Evolutionary conservation across 257 asterid species (phyloP).

Genomic region (Solanum habrochaites): DNA sequence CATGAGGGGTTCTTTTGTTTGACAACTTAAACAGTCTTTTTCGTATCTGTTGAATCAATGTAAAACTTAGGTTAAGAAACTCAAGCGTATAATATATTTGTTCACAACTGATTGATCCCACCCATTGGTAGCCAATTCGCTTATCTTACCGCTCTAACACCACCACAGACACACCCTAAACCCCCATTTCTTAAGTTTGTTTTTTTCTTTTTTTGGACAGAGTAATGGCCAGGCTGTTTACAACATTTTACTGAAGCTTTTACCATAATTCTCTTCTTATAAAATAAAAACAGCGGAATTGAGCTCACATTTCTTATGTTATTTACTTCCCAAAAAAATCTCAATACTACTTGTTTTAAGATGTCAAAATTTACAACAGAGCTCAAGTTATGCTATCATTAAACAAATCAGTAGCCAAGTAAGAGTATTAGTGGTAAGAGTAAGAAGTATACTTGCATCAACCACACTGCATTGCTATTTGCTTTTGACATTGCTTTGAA

Average conservation of each 20-base stretch:
- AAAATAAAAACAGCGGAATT: neutral
- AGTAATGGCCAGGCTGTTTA: neutral
- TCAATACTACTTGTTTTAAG: neutral
- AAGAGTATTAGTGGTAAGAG: neutral
- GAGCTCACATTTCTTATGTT: neutral
- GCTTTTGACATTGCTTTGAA: conserved; percentile 79
- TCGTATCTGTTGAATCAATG: neutral
- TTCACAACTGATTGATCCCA: neutral
- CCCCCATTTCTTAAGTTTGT: neutral
- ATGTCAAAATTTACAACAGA: neutral
- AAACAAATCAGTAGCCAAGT: neutral
- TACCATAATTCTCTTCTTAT: neutral
- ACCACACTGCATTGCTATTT: conserved; percentile 87
- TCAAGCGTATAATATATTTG: neutral
- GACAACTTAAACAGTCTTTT: neutral
- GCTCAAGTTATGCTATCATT: neutral
- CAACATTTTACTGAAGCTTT: neutral
- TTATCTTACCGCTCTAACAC: neutral
- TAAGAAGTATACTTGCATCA: conserved; percentile 70
- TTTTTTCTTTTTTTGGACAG: neutral
- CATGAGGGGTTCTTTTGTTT: neutral
- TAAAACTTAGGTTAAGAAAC: neutral
- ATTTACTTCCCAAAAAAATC: neutral
- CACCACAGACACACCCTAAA: neutral
- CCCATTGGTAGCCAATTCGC: neutral